Evolutionary conservation across 2,329 filamentous ascomycete species (phyloP).

Genomic region (Chaetomium sp.): DNA sequence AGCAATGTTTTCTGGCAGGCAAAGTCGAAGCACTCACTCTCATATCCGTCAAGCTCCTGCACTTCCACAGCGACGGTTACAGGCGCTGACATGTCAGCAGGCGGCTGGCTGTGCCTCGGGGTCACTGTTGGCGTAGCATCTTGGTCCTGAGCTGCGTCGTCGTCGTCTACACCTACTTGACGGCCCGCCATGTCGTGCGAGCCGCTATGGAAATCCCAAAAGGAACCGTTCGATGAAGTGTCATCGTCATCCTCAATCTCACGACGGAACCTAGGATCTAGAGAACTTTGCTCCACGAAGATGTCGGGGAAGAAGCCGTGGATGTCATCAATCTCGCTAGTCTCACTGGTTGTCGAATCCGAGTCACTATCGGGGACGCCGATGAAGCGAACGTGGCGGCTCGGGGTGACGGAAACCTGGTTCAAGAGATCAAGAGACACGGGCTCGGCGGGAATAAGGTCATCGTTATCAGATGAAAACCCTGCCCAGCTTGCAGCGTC

Average conservation of each 20-base stretch:
- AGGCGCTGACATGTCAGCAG: constrained; percentile 30
- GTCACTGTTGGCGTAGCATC: constrained; percentile 40
- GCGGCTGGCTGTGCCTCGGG: constrained; percentile 31
- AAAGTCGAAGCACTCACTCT: constrained; percentile 43
- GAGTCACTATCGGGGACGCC: constrained; percentile 62
- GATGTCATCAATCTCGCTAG: constrained; percentile 50
- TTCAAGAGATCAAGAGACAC: constrained; percentile 20
- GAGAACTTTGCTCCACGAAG: constrained; percentile 66
- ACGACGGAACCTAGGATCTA: constrained; percentile 65
- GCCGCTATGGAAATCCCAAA: constrained; percentile 54
- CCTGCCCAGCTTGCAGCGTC: constrained; percentile 41
- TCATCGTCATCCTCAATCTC: constrained; percentile 66
- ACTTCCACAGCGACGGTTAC: constrained; percentile 28
- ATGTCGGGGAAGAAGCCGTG: constrained; percentile 69
- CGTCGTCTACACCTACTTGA: constrained; percentile 32
- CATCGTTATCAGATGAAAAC: constrained; percentile 37
- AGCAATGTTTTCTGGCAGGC: constrained; percentile 15
- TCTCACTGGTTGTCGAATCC: constrained; percentile 54
- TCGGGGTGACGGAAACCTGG: constrained; percentile 26
- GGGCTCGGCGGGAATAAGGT: constrained; percentile 30
- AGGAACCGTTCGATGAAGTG: constrained; percentile 51
- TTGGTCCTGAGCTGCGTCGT: constrained; percentile 35
- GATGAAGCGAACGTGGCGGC: constrained; percentile 69
- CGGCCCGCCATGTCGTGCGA: constrained; percentile 34
- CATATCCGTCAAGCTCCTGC: constrained; percentile 50